phyloP scores from a whole-genome alignment of 805 yeast genomes.

The Kockiozyma suomiensis region DNA sequence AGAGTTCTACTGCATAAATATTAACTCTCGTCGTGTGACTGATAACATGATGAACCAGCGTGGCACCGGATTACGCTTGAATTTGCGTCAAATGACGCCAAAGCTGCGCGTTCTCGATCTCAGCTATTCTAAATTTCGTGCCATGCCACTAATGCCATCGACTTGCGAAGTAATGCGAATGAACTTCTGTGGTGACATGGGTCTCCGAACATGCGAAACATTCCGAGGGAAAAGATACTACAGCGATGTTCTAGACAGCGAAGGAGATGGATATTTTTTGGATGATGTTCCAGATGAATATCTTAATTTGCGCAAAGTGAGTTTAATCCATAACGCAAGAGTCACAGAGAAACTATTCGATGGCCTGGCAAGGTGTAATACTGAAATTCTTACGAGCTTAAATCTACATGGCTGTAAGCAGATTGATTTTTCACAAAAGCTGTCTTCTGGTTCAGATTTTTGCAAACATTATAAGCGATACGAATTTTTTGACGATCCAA shows the following conservation, averaged over 20 bases:
- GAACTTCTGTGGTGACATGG: constrained; percentile 10
- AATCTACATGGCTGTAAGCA: constrained; percentile 16
- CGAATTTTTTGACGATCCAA: constrained; percentile 11
- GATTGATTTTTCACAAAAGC: constrained; percentile 4
- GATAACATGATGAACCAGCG: constrained; percentile 16
- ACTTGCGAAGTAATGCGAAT: constrained; percentile 13
- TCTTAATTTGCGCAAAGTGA: not conserved
- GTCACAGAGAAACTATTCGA: constrained; percentile 12
- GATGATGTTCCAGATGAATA: constrained; percentile 13
- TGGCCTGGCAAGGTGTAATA: constrained; percentile 17
- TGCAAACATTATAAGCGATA: constrained; percentile 5
- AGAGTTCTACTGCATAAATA: constrained; percentile 13
- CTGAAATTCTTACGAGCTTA: not conserved
- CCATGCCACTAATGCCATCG: constrained; percentile 14
- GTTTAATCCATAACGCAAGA: constrained; percentile 1
- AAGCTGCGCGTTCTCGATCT: constrained; percentile 3
- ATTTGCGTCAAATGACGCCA: constrained; percentile 18
- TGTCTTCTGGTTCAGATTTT: constrained; percentile 13
- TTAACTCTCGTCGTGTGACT: constrained; percentile 13
- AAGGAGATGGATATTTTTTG: constrained; percentile 23
- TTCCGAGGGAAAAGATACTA: constrained; percentile 18
- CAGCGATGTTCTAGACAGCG: constrained; percentile 21
- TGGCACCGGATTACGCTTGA: constrained; percentile 13
- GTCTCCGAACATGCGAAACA: constrained; percentile 11
- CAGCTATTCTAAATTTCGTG: constrained; percentile 13